Base-by-base conservation (phyloP, 2,329 filamentous ascomycete genomes). In the Colletotrichum aenigma region DNA sequence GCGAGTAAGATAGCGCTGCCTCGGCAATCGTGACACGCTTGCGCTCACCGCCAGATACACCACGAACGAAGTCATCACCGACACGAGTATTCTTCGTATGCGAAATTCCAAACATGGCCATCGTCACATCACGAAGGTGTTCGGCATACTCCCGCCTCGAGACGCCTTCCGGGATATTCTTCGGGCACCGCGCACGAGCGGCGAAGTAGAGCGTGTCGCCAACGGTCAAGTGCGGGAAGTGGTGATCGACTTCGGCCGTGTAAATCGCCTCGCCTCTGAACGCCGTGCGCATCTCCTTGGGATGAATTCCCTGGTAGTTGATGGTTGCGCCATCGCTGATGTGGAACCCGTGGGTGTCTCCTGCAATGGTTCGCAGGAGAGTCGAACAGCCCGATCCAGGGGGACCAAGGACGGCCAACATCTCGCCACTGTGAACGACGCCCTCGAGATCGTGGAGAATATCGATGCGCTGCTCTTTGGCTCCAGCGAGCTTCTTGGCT, bases 321-420 rank as follows among this genome's bases (percentile, higher is more conserved):
- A 77, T 62, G 2, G 67, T 74, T 2, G 76, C 66, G 16, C 60
- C 65, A 6, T 75, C 64, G 52, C 55, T 34, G 32, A 77, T 16
- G 60, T 87, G 86, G 78, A 93, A 89, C 15, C 92, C 92, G 75
- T 93, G 88, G 0, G 90, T 92, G 79, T 93, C 91, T 66, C 92
- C 91, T 8, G 91, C 88, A 65, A 93, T 86, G 0, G 91, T 92
- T 81, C 93, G 94, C 64, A 94, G 85, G 77, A 94, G 91, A 0
- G 93, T 94, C 12, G 92, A 92, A 78, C 93, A 95, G n/a, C 91
- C 91, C 1, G 82, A 80, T 4, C 85, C 85, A 4, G 91, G 90
- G 58, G 89, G 89, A 13, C 90, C 90, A 3, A 92, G 86, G 10
- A 91, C 90, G 18, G 90, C 86, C 32, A 91, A 82, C 87, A 91